A percentile compares a stretch with the other conserved stretches of the same genome.
Conservation (phyloP, 495 filamentous ascomycete genomes). For the Astrothelium subdiscretum region DNA sequence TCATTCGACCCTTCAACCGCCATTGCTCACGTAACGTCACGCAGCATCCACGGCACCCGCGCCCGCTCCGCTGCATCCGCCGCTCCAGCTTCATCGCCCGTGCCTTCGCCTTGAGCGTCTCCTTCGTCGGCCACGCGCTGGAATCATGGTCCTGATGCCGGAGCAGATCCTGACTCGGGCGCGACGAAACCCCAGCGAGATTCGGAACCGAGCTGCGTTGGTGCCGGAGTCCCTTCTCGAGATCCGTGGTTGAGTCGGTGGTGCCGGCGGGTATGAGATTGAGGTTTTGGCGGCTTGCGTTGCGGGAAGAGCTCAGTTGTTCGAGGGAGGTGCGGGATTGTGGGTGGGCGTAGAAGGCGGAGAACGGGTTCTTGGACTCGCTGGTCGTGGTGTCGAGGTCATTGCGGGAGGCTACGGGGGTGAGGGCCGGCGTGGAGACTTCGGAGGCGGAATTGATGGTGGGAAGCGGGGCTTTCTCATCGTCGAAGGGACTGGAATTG, state of each 20-base stretch:
- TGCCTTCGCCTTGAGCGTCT: conserved; percentile 20
- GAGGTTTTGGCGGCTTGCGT: neutral
- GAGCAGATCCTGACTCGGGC: conserved; percentile 19
- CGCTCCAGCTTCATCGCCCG: neutral
- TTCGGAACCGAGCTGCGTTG: conserved; percentile 11
- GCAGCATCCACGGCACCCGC: conserved; percentile 23
- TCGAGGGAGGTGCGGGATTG: conserved; percentile 37
- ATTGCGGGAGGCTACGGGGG: neutral
- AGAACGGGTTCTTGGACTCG: conserved; percentile 32
- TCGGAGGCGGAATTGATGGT: neutral
- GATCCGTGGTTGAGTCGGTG: conserved; percentile 22
- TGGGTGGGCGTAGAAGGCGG: conserved; percentile 47
- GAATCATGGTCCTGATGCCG: conserved; percentile 19
- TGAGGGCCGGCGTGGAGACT: neutral
- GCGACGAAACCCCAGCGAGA: neutral
- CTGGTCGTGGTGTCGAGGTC: neutral
- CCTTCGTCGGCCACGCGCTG: conserved; percentile 27
- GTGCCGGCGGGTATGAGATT: neutral
- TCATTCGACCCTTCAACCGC: conserved; percentile 37
- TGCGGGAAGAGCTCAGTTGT: conserved; percentile 25
- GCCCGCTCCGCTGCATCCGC: conserved; percentile 14
- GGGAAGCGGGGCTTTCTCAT: neutral
- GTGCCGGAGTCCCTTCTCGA: conserved; percentile 17
- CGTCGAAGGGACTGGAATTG: neutral
- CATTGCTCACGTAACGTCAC: conserved; percentile 20